Evolutionary conservation across 2,329 filamentous ascomycete species (phyloP), one percentile per base, ranked within the genome.

Genomic region (Botrytis pseudocinerea): DNA sequence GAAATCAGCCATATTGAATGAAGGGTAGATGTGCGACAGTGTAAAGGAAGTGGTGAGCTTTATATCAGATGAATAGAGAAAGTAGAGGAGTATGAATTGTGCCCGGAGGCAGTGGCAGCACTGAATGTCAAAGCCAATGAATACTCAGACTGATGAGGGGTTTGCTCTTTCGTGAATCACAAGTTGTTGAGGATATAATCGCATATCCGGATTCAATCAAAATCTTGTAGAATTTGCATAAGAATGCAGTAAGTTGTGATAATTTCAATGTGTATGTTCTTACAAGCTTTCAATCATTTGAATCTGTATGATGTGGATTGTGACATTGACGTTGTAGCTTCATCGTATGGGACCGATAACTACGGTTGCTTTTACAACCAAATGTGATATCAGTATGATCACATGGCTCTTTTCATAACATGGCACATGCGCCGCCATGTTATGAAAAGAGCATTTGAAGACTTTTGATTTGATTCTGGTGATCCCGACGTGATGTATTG

Each of bases 1-100:
- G 78, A 86, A 84, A 80, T 90, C 87, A 61, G 85, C 88, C 89
- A 91, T 91, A 25, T 60, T 77, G 72, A 42, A 65, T 54, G 38
- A 70, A 25, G 44, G 16, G 16, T 28, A 59, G 25, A 57, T 68
- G 22, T 32, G 35, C 44, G 28, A 57, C 61, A 72, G 40, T 63
- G 57, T 28, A 46, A 12, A 64, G 59, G 18, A 69, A 70, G 20
- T 44, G 20, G 10, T 57, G 28, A 40, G 22, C n/a, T 70, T 35
- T 7, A 32, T 18, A 51, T 28, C 10, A 22, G 40, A 22, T 48
- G 38, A 70, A 44, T 1, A 20, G 38, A 44, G 35, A 46, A 57
- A 35, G 38, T 62, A 63, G 25, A 42, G 16, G 35, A 40, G 22
- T 20, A n/a, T 44, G 40, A 63, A 22, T 63, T 40, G n/a, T 57